Evolutionary conservation across 495 filamentous ascomycete genomes (phyloP).

Genomic region (Lentithecium fluviatile): DNA sequence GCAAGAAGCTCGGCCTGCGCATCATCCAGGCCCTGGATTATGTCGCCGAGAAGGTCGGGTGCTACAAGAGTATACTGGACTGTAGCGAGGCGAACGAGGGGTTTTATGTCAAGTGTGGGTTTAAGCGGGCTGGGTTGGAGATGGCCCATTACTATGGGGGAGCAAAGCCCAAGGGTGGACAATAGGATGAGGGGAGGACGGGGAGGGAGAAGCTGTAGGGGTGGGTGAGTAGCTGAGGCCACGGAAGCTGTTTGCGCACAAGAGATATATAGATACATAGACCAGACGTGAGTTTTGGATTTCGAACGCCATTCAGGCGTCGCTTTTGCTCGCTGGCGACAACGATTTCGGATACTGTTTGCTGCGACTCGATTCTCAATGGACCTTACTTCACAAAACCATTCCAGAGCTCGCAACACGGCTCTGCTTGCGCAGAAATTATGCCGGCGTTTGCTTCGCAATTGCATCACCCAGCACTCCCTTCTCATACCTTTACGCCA

Average conservation of each 20-base stretch:
- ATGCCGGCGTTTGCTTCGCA: too few relatives aligned
- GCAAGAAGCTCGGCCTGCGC: conserved; percentile 89
- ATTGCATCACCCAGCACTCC: too few relatives aligned
- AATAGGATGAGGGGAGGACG: conserved; percentile 1
- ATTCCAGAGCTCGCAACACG: too few relatives aligned
- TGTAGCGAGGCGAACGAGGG: conserved; percentile 87
- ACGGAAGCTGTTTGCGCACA: neutral
- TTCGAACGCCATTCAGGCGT: too few relatives aligned
- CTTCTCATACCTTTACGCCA: too few relatives aligned
- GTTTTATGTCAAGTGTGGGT: conserved; percentile 98
- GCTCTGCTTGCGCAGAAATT: too few relatives aligned
- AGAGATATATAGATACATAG: neutral
- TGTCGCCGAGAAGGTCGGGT: conserved; percentile 79
- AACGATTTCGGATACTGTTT: too few relatives aligned
- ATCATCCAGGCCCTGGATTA: conserved; percentile 93
- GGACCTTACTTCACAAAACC: too few relatives aligned
- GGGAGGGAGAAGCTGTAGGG: neutral
- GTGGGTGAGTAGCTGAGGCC: neutral
- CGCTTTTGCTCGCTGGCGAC: too few relatives aligned
- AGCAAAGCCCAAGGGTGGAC: conserved; percentile 32
- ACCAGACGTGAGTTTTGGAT: conserved; percentile 14
- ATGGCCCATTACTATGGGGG: conserved; percentile 93
- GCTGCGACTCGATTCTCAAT: too few relatives aligned
- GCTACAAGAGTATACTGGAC: conserved; percentile 85
- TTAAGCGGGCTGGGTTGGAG: conserved; percentile 86